Base-by-base conservation (phyloP, 1,284 basidiomycete genomes). In the Microbotryum saponariae region DNA sequence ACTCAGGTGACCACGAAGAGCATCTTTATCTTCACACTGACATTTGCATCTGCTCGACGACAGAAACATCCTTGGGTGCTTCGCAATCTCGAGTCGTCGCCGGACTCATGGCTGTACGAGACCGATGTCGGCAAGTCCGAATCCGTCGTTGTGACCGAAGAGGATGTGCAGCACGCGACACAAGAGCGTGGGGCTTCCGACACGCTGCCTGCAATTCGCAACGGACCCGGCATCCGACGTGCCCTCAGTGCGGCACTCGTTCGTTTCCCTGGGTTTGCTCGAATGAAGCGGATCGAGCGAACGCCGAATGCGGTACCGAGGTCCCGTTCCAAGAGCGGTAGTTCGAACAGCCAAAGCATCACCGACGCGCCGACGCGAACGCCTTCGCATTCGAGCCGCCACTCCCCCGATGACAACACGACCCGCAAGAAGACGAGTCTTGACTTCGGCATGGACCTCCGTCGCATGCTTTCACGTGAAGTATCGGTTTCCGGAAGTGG, bases 51-150 rank as follows among this genome's bases (percentile, higher is more conserved):
- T 46, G 27, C 48, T 23, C 49, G 44, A 5, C 25, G 25, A 12
- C 64, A 71, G 73, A 63, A 60, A 45, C 67, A 77, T 85, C 80
- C 83, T 4, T 97, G 92, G 88, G 84, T 93, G 60, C 77, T 89
- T 9, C 81, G 80, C 23, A 89, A 88, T 71, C 79, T 97, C 23
- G n/a, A 44, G 23, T 74, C 80, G 20, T 82, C 89, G 60, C 82
- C 86, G 0, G 78, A 82, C 0, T 78, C 80, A n/a, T 97, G 93
- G 92, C 81, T 93, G 9, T 76, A 80, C 18, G 82, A 85, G 59
- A 94, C 90, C 1, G 83, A 85, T 53, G 83, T 84, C 3, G 79
- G 80, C 56, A 80, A 79, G 50, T 78, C 79, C 58, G 79, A 82
- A 18, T 81, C 80, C 48, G 82, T 88, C 57, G 79, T 82, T 57